Evolutionary conservation across 2,329 filamentous ascomycete genomes (phyloP), one percentile per base, ranked within the genome.

Genomic region (Venturia nashicola): DNA sequence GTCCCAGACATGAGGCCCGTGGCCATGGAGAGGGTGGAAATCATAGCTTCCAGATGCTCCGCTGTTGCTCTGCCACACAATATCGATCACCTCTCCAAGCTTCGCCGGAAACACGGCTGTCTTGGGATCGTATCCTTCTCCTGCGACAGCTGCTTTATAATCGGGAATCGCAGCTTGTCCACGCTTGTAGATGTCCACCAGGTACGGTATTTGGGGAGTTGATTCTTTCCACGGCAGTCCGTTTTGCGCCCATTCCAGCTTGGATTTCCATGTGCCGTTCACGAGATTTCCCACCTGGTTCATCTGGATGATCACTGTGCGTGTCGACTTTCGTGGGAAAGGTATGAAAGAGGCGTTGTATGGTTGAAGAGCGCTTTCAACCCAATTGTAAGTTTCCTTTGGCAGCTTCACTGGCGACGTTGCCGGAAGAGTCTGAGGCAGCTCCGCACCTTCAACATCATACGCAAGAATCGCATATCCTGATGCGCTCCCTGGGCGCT

Each of bases 71-170:
- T 77, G 72, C 67, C 79, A 74, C 5, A 85, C 77, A 23, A 83
- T 80, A 64, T 83, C 81, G 3, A 84, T 70, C 0, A 83, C 79
- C 68, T 86, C 83, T 34, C 83, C 83, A 1, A 84, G 69, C 54
- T 76, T 75, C 0, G 80, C 82, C 0, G 83, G 81, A 69, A 79
- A 86, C 0, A 79, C 76, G 12, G 74, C 71, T 0, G 76, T 80
- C 0, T 65, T 68, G 0, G 82, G 82, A 65, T 86, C 83, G 75
- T 80, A 84, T 18, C 82, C 83, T 18, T 73, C 66, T 67, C 84
- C 81, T 14, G 70, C 69, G 0, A 83, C 27, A 0, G 83, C 83
- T 0, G 74, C 76, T 0, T 77, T 73, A 68, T 83, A 84, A 69
- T 83, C 72, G 1, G 83, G 83, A n/a, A 79, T 79, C 0, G 73